These are phyloP conservation scores for Scenedesmus sp. DNA, from an alignment of 163 green algal species.

Conservation along the genomic window DNA sequence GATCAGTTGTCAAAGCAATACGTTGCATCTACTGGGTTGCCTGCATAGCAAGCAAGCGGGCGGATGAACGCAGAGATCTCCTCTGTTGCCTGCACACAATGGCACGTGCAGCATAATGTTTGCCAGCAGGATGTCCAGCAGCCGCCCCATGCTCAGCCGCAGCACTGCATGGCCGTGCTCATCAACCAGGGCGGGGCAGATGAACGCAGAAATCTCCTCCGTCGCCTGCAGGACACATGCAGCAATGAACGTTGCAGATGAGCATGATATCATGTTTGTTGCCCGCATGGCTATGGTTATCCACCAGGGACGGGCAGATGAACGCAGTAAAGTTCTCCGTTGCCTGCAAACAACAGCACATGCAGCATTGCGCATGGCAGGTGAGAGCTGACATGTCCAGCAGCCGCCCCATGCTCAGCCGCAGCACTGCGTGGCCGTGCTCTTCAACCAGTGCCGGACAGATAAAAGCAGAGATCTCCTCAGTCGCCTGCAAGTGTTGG, in stretches of 20 bases:
- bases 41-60: background rate
- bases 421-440: slow-evolving; percentile 66
- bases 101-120: slow-evolving; percentile 45
- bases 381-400: slow-evolving; percentile 51
- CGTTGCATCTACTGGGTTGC: too few species aligned
- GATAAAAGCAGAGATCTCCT: slow-evolving; percentile 58
- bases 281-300: slow-evolving; percentile 15
- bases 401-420: slow-evolving; percentile 79
- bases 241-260: too few species aligned
- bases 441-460: slow-evolving; percentile 53
- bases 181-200: slow-evolving; percentile 52
- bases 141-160: slow-evolving; percentile 74
- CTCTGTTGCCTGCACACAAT: background rate
- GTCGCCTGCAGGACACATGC: slow-evolving; percentile 47
- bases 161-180: slow-evolving; percentile 66
- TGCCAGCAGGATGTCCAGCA: slow-evolving; percentile 69
- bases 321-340: background rate
- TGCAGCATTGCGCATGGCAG: too few species aligned
- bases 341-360: background rate
- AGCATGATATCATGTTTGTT: too few species aligned
- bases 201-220: slow-evolving; percentile 55
- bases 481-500: slow-evolving; percentile 49
- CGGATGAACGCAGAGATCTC: background rate
- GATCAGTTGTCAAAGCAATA: too few species aligned
- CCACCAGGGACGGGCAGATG: background rate